phyloP scores from a whole-genome alignment of 345 rosid species.

The Hibiscus syriacus region DNA sequence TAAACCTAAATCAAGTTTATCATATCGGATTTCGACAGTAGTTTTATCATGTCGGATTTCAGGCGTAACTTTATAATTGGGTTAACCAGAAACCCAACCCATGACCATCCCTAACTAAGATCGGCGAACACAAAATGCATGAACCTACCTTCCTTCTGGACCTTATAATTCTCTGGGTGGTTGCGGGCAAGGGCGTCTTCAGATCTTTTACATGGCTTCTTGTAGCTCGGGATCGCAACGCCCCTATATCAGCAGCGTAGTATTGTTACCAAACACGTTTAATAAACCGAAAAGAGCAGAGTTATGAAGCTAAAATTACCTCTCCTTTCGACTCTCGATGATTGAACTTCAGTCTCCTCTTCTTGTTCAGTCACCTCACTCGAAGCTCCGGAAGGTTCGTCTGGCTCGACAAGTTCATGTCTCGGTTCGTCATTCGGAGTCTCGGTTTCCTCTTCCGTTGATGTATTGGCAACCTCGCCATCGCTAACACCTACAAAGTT shows the following conservation, averaged over 20 bases:
- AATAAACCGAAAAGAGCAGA: neutral
- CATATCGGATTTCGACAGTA: no score
- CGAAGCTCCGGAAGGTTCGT: conserved; percentile 29
- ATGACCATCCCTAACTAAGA: no score
- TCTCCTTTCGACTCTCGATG: conserved; percentile 18
- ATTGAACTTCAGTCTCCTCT: conserved; percentile 31
- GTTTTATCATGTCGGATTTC: no score
- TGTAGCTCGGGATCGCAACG: conserved; percentile 22
- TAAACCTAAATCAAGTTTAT: no score
- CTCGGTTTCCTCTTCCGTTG: conserved; percentile 23
- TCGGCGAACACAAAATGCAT: neutral
- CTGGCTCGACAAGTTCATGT: conserved; percentile 14
- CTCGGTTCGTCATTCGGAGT: conserved; percentile 12
- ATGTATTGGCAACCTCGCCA: conserved; percentile 43
- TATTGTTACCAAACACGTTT: neutral
- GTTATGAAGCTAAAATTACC: conserved; percentile 21
- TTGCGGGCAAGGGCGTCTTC: conserved; percentile 11
- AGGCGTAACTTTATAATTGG: no score
- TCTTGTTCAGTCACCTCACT: conserved; percentile 38
- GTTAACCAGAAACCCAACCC: no score
- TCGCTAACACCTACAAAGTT: conserved; percentile 28
- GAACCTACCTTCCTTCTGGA: conserved; percentile 25
- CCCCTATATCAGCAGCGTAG: conserved; percentile 16
- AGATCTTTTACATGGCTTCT: conserved; percentile 20
- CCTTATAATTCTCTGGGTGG: conserved; percentile 22